Percentiles rank a stretch among this genome's conserved stretches.
Evolutionary conservation across 805 yeast species (phyloP).

Genomic region (Jamesozyma lodderae): DNA sequence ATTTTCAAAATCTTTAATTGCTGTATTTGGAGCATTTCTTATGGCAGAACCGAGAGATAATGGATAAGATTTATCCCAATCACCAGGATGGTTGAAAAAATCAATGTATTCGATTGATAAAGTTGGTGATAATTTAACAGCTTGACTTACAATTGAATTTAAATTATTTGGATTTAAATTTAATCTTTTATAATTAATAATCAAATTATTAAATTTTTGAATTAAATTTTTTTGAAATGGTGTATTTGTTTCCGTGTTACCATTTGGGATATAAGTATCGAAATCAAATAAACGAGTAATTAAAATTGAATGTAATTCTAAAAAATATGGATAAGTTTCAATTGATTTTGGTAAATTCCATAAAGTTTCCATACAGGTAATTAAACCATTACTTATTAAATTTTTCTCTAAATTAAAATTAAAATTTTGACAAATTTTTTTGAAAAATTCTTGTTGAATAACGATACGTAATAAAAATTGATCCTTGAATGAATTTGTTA

Average conservation of each 20-base stretch:
- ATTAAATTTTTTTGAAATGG: conserved; percentile 29
- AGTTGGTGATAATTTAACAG: conserved; percentile 19
- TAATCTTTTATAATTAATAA: conserved; percentile 19
- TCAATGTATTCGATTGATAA: conserved; percentile 18
- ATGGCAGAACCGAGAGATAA: conserved; percentile 21
- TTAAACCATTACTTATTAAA: conserved; percentile 25
- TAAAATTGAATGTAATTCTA: conserved; percentile 30
- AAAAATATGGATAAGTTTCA: conserved; percentile 18
- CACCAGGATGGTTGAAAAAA: conserved; percentile 25
- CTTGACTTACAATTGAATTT: conserved; percentile 22
- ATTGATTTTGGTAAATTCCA: conserved; percentile 25
- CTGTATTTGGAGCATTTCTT: conserved; percentile 20
- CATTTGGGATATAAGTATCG: conserved; percentile 13
- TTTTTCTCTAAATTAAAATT: conserved; percentile 4
- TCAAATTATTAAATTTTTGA: conserved; percentile 20
- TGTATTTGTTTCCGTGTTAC: conserved; percentile 7
- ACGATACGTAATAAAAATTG: conserved; percentile 18
- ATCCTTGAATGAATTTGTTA: conserved; percentile 18
- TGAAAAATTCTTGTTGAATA: conserved; percentile 28
- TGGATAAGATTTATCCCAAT: conserved; percentile 30
- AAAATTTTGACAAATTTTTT: conserved; percentile 17
- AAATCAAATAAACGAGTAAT: conserved; percentile 32
- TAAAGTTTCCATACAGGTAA: conserved; percentile 24
- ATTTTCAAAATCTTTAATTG: conserved; percentile 21
- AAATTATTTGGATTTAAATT: conserved; percentile 22